Conservation (phyloP, 805 yeast genomes). For the Ogataea saltuana region DNA sequence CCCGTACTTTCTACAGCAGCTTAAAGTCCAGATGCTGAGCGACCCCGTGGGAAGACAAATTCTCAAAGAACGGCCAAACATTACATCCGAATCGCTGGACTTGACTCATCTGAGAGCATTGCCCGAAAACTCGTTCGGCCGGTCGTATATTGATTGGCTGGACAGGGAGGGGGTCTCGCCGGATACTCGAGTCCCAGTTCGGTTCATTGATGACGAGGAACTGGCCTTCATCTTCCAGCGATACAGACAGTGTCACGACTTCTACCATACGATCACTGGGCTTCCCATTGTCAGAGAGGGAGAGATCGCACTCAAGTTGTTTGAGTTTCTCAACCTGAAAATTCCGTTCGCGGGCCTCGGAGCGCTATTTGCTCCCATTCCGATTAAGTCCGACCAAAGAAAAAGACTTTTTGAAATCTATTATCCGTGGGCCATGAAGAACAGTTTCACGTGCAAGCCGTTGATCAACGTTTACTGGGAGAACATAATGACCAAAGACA, state of each 20-base stretch:
- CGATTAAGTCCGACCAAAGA: constrained; percentile 64
- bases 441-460: constrained; percentile 72
- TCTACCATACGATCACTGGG: constrained; percentile 89
- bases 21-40: constrained; percentile 72
- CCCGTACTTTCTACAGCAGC: constrained; percentile 57
- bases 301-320: constrained; percentile 90
- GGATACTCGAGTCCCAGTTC: constrained; percentile 87
- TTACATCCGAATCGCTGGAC: constrained; percentile 71
- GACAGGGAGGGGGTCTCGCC: constrained; percentile 88
- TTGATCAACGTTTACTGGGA: constrained; percentile 94
- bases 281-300: constrained; percentile 92
- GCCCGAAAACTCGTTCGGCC: constrained; percentile 74
- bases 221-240: constrained; percentile 91
- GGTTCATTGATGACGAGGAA: constrained; percentile 84
- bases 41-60: constrained; percentile 78
- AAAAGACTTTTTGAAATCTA: constrained; percentile 65
- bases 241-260: constrained; percentile 95
- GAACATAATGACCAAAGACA: constrained; percentile 67
- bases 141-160: constrained; percentile 78
- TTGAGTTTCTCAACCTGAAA: constrained; percentile 89
- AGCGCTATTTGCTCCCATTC: constrained; percentile 83
- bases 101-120: constrained; percentile 56
- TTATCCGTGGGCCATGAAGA: constrained; percentile 82
- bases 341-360: constrained; percentile 96
- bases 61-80: constrained; percentile 76